These are phyloP conservation scores for Salmacisia buchloeana DNA, from an alignment of 1,284 basidiomycete genomes.

Conservation along the genomic window DNA sequence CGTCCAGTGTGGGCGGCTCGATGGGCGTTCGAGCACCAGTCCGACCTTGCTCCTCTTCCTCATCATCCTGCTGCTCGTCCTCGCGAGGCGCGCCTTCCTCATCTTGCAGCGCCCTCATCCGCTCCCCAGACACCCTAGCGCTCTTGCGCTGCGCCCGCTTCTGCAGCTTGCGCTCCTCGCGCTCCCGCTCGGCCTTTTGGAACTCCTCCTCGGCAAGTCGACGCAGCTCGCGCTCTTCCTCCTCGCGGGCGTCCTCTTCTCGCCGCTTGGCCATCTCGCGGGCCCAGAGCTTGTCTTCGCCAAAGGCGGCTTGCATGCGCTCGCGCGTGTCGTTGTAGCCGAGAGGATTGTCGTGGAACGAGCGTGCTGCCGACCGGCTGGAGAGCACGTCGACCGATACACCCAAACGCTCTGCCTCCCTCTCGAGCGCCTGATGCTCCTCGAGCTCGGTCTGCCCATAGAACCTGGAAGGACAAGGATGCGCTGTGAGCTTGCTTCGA, in stretches of 20 bases:
- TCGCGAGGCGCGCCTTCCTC: not conserved
- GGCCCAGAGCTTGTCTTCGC: slow-evolving; percentile 29
- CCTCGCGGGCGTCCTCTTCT: slow-evolving; percentile 32
- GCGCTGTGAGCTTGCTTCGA: not conserved
- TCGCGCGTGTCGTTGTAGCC: slow-evolving; percentile 45
- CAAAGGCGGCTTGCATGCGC: slow-evolving; percentile 45
- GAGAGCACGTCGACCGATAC: not conserved
- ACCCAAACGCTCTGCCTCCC: slow-evolving; percentile 14
- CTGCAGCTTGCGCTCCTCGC: slow-evolving; percentile 6
- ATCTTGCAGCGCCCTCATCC: slow-evolving; percentile 1
- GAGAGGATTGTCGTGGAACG: slow-evolving; percentile 36
- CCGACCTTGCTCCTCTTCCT: slow-evolving; percentile 1
- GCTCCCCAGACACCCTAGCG: slow-evolving; percentile 13
- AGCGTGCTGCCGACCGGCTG: slow-evolving; percentile 16
- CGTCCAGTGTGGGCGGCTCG: slow-evolving; percentile 24
- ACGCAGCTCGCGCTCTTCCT: slow-evolving; percentile 12
- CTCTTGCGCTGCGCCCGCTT: slow-evolving; percentile 27
- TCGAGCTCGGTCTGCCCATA: slow-evolving; percentile 43
- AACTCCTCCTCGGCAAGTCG: slow-evolving; percentile 12
- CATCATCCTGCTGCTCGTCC: slow-evolving; percentile 12
- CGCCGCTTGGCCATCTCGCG: slow-evolving; percentile 37
- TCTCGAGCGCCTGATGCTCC: slow-evolving; percentile 18
- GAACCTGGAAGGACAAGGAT: slow-evolving; percentile 14
- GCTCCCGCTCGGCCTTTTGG: slow-evolving; percentile 8
- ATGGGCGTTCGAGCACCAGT: slow-evolving; percentile 21